Evolutionary conservation across 306 rosid species (phyloP), one percentile per base, ranked within the genome.

Genomic region (Glycine tomentella): DNA sequence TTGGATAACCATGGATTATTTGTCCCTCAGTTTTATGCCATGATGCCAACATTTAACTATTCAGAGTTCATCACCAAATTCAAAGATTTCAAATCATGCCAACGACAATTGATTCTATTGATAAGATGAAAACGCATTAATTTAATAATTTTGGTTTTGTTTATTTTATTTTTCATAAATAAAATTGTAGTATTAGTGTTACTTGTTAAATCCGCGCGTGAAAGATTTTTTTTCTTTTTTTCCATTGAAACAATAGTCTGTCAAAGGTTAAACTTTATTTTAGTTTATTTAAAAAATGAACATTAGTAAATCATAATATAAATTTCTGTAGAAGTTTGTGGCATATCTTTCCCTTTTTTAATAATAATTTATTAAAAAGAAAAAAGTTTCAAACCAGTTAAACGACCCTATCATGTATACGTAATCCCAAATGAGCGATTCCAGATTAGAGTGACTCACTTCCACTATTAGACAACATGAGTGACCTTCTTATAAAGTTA

Each of bases 381-480:
- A 53, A 40, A 1, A 76, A 14, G 74, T 50, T 86, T 72, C 62
- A 68, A 85, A 76, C 87, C 72, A 79, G 71, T 75, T 75, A 79
- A 89, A 84, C 88, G 80, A 64, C 72, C 82, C 48, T 31, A 25
- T 62, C 80, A 69, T 82, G 75, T 17, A n/a, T 72, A 31, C 66
- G 70, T 61, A 59, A 74, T 81, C 75, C 72, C 52, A 45, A 38
- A 46, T 31, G 70, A 69, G 77, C 69, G 69, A 64, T 33, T 34
- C 40, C 51, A 51, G 78, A 85, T 81, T 72, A 53, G 86, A 76
- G 67, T 68, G 86, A n/a, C 72, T 74, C 85, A 40, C 44, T 51
- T 65, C 15, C 80, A 72, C 69, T 57, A 72, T n/a, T 34, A 66
- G 85, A 79, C 82, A 87, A 86, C 40, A 8, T 36, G 74, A 76